Base-by-base conservation (phyloP, 306 rosid species). In the Alnus rubra region DNA sequence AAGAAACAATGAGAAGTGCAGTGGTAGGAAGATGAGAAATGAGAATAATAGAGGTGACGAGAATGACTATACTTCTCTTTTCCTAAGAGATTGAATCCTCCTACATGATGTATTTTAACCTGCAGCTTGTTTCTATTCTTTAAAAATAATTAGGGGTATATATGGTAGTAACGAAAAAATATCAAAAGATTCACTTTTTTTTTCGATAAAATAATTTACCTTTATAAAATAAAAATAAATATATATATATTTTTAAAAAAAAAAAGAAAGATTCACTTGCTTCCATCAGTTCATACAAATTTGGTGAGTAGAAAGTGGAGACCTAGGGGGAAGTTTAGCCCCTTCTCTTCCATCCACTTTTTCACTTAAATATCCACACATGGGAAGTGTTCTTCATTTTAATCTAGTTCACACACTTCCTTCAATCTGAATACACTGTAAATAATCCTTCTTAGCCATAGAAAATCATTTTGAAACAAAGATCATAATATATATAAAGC, bases 391-490 rank as follows among this genome's bases (percentile, higher is more conserved):
- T 58, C 64, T 10, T 8, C 31, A 23, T 7, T 58, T 8, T 19
- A 28, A 19, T 55, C 28, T 55, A n/a, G 28, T 55, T 55, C 31
- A n/a, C 62, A n/a, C n/a, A n/a, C 37, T 23, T 28, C 10, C 37
- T 59, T 9, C 37, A 59, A 5, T 59, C 33, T 11, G 8, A 16
- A 39, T 4, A 9, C 31, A 14, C 2, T 4, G 19, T 42, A 42
- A 67, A 65, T 16, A 7, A 16, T 39, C 71, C 71, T 39, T 15
- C 48, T 4, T 1, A 62, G 1, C 16, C 15, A 30, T 30, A 62
- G 68, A 62, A 55, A 62, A 67, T 35, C 28, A 64, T 64, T 64
- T 64, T 64, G 70, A 64, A 35, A 64, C 4, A 15, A 35, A 64
- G 19, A 64, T 37, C 2, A 62, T 15, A 63, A 35, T 10, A n/a